Evolutionary conservation across 129 eudicot species (phyloP), one percentile per base, ranked within the genome.

Genomic region (Glebionis coronaria): DNA sequence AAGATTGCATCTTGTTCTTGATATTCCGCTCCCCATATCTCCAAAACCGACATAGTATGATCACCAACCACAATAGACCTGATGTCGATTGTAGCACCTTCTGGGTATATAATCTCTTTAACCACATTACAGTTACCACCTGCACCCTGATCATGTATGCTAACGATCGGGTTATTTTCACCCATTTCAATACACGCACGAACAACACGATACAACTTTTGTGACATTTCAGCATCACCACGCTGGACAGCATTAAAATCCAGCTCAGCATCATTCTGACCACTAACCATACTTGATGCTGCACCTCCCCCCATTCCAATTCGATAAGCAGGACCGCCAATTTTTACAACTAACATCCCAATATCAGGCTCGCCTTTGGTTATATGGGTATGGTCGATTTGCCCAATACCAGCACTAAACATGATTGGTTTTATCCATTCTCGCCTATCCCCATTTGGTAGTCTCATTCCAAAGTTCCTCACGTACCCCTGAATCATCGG

Each of bases 231-330:
- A 5, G 98, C 98, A 88, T 92, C 98, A 27, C 98, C 98, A 58
- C 98, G 96, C 59, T 88, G 98, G 25, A 92, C 98, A 8, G 92
- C 96, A 56, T 92, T 92, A 23, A 88, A 92, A 63, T 92, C 96
- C 15, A 92, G 90, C 78, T 92, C 96, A 19, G 92, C 95, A 15
- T 88, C 90, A 51, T 88, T 92, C 75, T 92, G 96, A 13, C 96
- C 98, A 67, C 95, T 88, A 63, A 92, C 96, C 96, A 92, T 92
- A 70, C 98, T 92, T 1, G 96, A 92, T 2, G 98, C 98, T 27
- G 98, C 98, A 71, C 98, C 98, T 42, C 98, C 98, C 47, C 98
- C 98, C 98, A 92, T 92, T 56, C 96, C 98, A 4, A 92, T 92
- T 45, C 95, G 85, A 79, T 92, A 92, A 10, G 98, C 96, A 4